phyloP scores from a whole-genome alignment of 192 early-diverging fungal species.

The Kappamyces sp. region DNA sequence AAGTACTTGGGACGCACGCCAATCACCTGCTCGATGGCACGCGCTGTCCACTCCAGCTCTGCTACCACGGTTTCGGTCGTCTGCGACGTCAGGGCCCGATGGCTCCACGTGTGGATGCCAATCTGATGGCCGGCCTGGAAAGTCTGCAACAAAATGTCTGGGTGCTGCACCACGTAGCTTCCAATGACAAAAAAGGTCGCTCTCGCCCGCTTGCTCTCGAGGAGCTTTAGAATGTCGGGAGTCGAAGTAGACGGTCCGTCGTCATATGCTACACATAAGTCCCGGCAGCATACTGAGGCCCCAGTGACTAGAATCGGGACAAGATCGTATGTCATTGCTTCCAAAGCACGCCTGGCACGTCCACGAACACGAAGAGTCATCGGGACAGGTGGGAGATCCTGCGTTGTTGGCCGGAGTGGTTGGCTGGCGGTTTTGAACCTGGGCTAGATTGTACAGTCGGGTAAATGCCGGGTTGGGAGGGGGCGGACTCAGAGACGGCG shows the following conservation, averaged over 20 bases:
- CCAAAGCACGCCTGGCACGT: constrained; percentile 3
- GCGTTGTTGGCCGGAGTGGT: background rate
- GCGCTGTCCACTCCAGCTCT: constrained; percentile 49
- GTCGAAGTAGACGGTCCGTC: constrained; percentile 50
- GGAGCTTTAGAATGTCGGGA: constrained; percentile 41
- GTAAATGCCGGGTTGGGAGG: constrained; percentile 7
- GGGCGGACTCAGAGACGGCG: background rate
- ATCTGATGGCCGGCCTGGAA: constrained; percentile 56
- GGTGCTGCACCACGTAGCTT: constrained; percentile 34
- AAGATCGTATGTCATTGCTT: background rate
- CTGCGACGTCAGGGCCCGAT: constrained; percentile 45
- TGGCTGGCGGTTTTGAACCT: background rate
- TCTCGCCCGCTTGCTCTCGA: constrained; percentile 48
- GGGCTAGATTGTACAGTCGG: constrained; percentile 1
- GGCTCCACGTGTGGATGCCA: constrained; percentile 60
- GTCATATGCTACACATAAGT: too few species aligned
- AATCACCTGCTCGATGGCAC: constrained; percentile 40
- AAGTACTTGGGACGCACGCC: constrained; percentile 52
- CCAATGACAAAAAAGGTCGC: constrained; percentile 69
- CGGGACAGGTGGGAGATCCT: background rate
- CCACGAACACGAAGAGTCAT: constrained; percentile 2
- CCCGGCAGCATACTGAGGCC: too few species aligned
- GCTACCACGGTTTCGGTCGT: constrained; percentile 61
- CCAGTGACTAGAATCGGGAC: constrained; percentile 1
- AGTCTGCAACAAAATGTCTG: constrained; percentile 41